Base-by-base conservation (phyloP, 1,284 basidiomycete genomes). In the Ganoderma sinense region DNA sequence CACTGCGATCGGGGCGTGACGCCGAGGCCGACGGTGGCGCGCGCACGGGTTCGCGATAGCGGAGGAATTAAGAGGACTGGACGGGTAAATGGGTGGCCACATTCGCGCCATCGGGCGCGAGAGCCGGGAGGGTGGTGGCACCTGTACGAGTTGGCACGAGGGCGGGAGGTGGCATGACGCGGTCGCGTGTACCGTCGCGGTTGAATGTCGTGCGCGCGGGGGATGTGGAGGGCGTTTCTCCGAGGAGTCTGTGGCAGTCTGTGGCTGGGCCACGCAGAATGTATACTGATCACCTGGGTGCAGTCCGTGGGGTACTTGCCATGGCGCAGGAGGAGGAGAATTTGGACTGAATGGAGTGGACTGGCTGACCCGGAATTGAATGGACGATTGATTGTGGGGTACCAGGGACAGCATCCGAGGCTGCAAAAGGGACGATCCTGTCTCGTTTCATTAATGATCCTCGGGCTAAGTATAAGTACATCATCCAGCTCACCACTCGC, bases 151-250 rank as follows among this genome's bases (percentile, higher is more conserved):
- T 36, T 59, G 29, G 55, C 55, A 8, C 56, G 56, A 59, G 56
- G 33, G 33, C 31, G 8, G 20, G 56, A 20, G 61, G 43, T 33
- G 31, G 62, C 62, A 45, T 63, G 62, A 63, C 62, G 41, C 41
- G 62, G 62, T 63, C 62, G 62, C 45, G 62, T 63, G 62, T 45
- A 18, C 20, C 14, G 20, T 11, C 18, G 20, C 33, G 29, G 31
- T 59, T 0, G 33, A 59, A 31, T 18, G 16, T 31, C 53, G 26
- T 13, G 10, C 14, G 20, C 10, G 11, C 13, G n/a, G n/a, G 23
- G 23, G n/a, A 23, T 1, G 20, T n/a, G n/a, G 48, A 51, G 10
- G 23, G 23, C 14, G 26, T 51, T 51, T 51, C 26, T 51, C 48
- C 48, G 48, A 23, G 13, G 48, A 51, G 45, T 48, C 7, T 48